Conservation (phyloP, 495 filamentous ascomycete species). For the Xeromyces bisporus region DNA sequence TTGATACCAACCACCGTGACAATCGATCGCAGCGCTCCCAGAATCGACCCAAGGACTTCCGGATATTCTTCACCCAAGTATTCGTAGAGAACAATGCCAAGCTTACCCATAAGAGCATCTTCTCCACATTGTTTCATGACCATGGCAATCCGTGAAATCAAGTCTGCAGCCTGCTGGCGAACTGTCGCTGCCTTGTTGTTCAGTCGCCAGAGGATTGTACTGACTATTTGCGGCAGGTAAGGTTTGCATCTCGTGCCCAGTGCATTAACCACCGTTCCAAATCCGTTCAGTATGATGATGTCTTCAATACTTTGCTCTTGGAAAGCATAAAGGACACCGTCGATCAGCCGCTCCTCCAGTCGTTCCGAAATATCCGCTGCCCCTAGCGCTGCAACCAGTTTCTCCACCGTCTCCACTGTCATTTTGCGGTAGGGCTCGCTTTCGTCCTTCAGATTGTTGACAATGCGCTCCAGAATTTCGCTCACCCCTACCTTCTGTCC, state of each 20-base stretch:
- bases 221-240: constrained; percentile 90
- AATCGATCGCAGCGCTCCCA: constrained; percentile 87
- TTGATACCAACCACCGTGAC: constrained; percentile 97
- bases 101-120: constrained; percentile 87
- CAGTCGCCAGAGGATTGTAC: constrained; percentile 88
- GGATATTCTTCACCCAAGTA: constrained; percentile 98
- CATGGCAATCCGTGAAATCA: constrained; percentile 91
- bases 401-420: constrained; percentile 95
- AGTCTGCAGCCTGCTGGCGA: constrained; percentile 89
- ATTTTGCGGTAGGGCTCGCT: constrained; percentile 98
- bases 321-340: constrained; percentile 94
- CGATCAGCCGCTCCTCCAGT: constrained; percentile 81
- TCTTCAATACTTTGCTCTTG: constrained; percentile 98
- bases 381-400: constrained; percentile 79
- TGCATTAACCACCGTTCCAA: constrained; percentile 93
- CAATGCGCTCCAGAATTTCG: constrained; percentile 85
- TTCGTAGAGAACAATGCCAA: constrained; percentile 93
- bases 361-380: constrained; percentile 87
- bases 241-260: constrained; percentile 88
- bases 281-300: constrained; percentile 92
- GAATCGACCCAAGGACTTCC: constrained; percentile 90
- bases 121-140: constrained; percentile 98
- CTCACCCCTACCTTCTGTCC: constrained; percentile 92
- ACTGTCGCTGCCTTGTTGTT: constrained; percentile 97
- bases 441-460: constrained; percentile 93